Percentiles rank a stretch among this genome's conserved stretches.
Conservation (phyloP, 306 rosid species). For the Cucurbita argyrosperma region DNA sequence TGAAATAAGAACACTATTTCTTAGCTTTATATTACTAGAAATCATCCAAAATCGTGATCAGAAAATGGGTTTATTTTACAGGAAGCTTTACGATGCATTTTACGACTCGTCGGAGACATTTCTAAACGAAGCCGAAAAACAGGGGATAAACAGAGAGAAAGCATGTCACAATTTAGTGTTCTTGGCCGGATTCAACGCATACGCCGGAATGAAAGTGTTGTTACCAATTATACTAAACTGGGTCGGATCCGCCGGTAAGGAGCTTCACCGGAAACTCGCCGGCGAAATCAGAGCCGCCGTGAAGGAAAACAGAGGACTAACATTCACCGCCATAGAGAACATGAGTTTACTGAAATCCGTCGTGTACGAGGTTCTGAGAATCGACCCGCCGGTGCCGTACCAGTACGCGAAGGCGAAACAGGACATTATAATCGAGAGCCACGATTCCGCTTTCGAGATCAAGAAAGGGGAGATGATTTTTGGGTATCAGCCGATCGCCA, state of each 20-base stretch:
- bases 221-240: constrained; percentile 44
- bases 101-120: constrained; percentile 7
- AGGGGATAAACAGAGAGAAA: constrained; percentile 34
- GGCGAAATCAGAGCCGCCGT: constrained; percentile 33
- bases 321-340: constrained; percentile 20
- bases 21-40: too few species aligned
- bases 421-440: constrained; percentile 39
- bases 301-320: constrained; percentile 24
- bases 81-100: constrained; percentile 28
- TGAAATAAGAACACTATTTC: neutral
- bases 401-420: constrained; percentile 59
- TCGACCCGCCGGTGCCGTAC: constrained; percentile 63
- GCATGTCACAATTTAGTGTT: constrained; percentile 60
- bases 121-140: constrained; percentile 37
- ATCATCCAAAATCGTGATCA: neutral
- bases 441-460: constrained; percentile 41
- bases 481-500: constrained; percentile 60
- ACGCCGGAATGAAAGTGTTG: constrained; percentile 44
- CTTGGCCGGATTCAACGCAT: constrained; percentile 49
- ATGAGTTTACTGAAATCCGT: constrained; percentile 49
- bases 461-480: constrained; percentile 65
- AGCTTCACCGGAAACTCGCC: constrained; percentile 26
- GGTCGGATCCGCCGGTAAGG: constrained; percentile 40
- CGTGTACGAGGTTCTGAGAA: constrained; percentile 44
- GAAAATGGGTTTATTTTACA: neutral